Conservation (phyloP, 768 basidiomycete species). For the Boletus reticulatus region DNA sequence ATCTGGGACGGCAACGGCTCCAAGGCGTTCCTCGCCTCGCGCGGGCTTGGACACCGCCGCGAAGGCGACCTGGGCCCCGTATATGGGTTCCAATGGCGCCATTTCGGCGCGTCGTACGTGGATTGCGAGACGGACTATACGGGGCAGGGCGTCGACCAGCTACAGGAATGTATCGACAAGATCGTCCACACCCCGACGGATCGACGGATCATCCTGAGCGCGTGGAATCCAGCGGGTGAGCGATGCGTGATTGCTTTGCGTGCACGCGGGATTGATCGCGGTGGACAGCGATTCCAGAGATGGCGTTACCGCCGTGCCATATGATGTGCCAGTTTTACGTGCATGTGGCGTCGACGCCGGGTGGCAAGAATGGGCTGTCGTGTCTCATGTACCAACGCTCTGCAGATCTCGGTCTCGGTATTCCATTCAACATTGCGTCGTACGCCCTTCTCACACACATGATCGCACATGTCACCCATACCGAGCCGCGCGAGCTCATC, state of each 20-base stretch:
- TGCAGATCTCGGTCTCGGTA: slow-evolving; percentile 93
- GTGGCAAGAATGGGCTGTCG: slow-evolving; percentile 69
- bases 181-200: slow-evolving; percentile 93
- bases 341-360: slow-evolving; percentile 62
- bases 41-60: slow-evolving; percentile 79
- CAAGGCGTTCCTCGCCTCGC: slow-evolving; percentile 77
- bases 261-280: not conserved
- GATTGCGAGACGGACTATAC: slow-evolving; percentile 75
- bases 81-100: slow-evolving; percentile 96
- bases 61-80: slow-evolving; percentile 96
- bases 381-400: slow-evolving; percentile 98
- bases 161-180: slow-evolving; percentile 84
- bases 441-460: slow-evolving; percentile 97
- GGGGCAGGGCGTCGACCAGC: slow-evolving; percentile 89
- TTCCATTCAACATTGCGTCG: slow-evolving; percentile 99
- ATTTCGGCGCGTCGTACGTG: slow-evolving; percentile 84
- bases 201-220: slow-evolving; percentile 89
- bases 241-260: not conserved
- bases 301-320: slow-evolving; percentile 98
- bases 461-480: slow-evolving; percentile 90
- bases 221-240: slow-evolving; percentile 97
- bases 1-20: slow-evolving; percentile 99
- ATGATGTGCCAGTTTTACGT: slow-evolving; percentile 99
- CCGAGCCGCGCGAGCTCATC: slow-evolving; percentile 84
- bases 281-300: slow-evolving; percentile 77